Percentiles rank a stretch among this genome's conserved stretches.
Evolutionary conservation across 345 rosid species (phyloP).

Genomic region (Litchi chinensis): DNA sequence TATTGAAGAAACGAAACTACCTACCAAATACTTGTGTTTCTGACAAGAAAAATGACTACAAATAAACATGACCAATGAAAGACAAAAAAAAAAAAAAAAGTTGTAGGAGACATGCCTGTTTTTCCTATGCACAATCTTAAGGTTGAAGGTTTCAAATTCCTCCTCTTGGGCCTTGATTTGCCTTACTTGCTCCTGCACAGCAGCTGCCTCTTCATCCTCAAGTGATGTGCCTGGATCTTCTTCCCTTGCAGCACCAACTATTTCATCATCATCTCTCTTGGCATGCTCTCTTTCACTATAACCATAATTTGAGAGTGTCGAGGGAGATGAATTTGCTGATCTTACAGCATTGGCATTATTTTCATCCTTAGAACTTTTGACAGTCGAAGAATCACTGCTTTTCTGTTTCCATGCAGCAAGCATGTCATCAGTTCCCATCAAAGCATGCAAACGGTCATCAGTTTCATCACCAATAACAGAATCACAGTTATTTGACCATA

Average conservation of each 20-base stretch:
- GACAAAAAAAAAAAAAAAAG: constrained; percentile 4
- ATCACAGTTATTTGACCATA: constrained; percentile 63
- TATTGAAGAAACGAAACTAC: not conserved
- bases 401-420: constrained; percentile 75
- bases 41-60: not conserved
- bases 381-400: constrained; percentile 76
- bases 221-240: constrained; percentile 68
- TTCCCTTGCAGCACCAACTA: constrained; percentile 50
- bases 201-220: constrained; percentile 96
- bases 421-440: constrained; percentile 68
- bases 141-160: constrained; percentile 97
- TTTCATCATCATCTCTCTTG: constrained; percentile 63
- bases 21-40: constrained; percentile 10
- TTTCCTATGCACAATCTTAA: constrained; percentile 95
- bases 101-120: constrained; percentile 65
- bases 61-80: constrained; percentile 18
- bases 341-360: constrained; percentile 50
- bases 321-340: constrained; percentile 73
- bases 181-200: constrained; percentile 95
- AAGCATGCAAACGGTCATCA: constrained; percentile 54
- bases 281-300: constrained; percentile 55
- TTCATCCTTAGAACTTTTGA: constrained; percentile 75
- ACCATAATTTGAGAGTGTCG: constrained; percentile 66
- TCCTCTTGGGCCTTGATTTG: constrained; percentile 98
- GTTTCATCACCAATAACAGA: constrained; percentile 47